phyloP scores from a whole-genome alignment of 768 basidiomycete species.

The Sarcodon aspratus region DNA sequence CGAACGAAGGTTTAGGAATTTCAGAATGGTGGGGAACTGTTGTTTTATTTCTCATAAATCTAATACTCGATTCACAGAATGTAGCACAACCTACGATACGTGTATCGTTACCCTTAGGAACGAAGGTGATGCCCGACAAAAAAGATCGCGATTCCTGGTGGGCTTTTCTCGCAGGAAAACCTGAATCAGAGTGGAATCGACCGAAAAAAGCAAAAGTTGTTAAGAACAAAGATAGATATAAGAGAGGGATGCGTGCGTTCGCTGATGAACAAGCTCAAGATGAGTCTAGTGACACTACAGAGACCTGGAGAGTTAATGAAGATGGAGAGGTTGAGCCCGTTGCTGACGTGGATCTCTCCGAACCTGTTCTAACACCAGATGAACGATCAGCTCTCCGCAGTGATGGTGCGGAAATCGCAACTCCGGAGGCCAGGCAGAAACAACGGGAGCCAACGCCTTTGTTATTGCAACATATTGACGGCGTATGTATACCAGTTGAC shows the following conservation, averaged over 20 bases:
- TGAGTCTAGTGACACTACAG: conserved; percentile 4
- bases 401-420: neutral
- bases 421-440: neutral
- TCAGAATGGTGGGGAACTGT: conserved; percentile 43
- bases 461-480: conserved; percentile 50
- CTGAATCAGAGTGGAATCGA: conserved; percentile 58
- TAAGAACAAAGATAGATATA: conserved; percentile 10
- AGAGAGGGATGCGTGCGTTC: conserved; percentile 25
- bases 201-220: conserved; percentile 25
- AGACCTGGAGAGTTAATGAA: conserved; percentile 21
- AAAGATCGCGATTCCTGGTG: conserved; percentile 73
- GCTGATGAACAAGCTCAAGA: conserved; percentile 15
- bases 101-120: conserved; percentile 23
- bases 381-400: conserved; percentile 21
- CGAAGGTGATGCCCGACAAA: conserved; percentile 49
- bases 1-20: conserved; percentile 48
- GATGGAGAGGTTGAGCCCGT: conserved; percentile 32
- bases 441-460: conserved; percentile 48
- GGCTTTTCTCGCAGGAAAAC: conserved; percentile 59
- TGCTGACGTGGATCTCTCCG: conserved; percentile 21
- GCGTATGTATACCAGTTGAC: conserved; percentile 32
- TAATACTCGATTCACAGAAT: conserved; percentile 31
- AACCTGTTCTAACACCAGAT: conserved; percentile 29
- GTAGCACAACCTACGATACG: conserved; percentile 47
- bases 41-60: neutral